Base-by-base conservation (phyloP, 2,329 filamentous ascomycete genomes). In the Cladophialophora exuberans region DNA sequence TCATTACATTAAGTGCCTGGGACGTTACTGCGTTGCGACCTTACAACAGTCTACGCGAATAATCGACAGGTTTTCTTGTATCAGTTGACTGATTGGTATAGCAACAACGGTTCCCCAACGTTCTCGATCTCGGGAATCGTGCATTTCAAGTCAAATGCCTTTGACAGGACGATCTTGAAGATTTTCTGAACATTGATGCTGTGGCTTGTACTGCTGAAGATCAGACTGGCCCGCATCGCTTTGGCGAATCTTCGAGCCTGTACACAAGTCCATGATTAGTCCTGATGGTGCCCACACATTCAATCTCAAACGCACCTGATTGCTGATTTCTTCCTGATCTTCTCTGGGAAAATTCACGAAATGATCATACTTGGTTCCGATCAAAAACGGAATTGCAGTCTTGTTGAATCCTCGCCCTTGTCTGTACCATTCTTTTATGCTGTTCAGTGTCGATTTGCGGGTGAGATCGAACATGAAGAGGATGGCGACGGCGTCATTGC, bases 101-200 rank as follows among this genome's bases (percentile, higher is more conserved):
- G 83, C 42, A 99, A 81, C 46, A 99, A 80, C 18, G 94, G 94
- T 75, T 99, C 94, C 74, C 94, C 94, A 54, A 97, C 88, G 72
- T 97, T 95, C 76, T 97, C 93, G 73, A 99, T 97, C 75, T 99
- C 94, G 43, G 94, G 94, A 69, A 99, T 97, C 25, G 94, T 99
- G 79, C 94, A 99, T 73, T 97, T 97, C 55, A 99, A 83, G 72
- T 99, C 94, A 70, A 99, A 99, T 1, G 94, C 94, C 76, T 99
- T 99, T 62, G 93, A 96, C 20, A 99, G 83, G 54, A 99, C 94
- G 66, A 99, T 99, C 75, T 99, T 99, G 84, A 99, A 99, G 69
- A 99, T 99, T 88, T 97, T 99, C 76, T 99, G 94, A 61, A 99
- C 94, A 67, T 99, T 99, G 80, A 99, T 99, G 73, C 92, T 97